These are phyloP conservation scores for Alternaria brassicae DNA, from an alignment of 2,329 filamentous ascomycete species.

Conservation along the genomic window DNA sequence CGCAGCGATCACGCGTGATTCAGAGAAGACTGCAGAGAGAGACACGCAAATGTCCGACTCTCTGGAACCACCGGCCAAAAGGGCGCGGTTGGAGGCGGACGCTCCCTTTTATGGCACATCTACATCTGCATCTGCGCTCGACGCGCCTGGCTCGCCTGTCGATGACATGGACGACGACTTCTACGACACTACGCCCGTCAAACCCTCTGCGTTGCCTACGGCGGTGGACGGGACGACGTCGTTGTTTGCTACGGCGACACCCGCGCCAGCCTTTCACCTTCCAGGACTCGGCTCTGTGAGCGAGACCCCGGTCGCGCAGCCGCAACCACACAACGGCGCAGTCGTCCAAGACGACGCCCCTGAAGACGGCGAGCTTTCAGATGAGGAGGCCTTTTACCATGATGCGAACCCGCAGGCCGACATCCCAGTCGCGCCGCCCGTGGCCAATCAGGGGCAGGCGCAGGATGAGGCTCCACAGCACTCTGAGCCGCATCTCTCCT, in stretches of 20 bases:
- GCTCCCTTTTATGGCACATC: constrained; percentile 44
- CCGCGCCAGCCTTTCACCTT: constrained; percentile 39
- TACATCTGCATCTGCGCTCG: constrained; percentile 38
- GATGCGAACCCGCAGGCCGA: constrained; percentile 29
- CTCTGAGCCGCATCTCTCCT: constrained; percentile 33
- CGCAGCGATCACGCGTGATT: constrained; percentile 36
- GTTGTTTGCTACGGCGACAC: constrained; percentile 30
- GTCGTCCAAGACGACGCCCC: constrained; percentile 27
- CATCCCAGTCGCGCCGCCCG: constrained; percentile 15
- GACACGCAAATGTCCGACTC: constrained; percentile 44
- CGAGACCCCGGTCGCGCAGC: constrained; percentile 30
- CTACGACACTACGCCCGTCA: constrained; percentile 46
- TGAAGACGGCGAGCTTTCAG: constrained; percentile 47
- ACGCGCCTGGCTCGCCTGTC: constrained; percentile 49
- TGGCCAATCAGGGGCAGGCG: constrained; percentile 32
- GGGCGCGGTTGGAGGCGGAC: constrained; percentile 50
- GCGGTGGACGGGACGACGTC: constrained; percentile 24
- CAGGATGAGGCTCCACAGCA: constrained; percentile 33
- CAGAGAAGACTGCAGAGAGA: constrained; percentile 33
- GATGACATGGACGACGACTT: constrained; percentile 52
- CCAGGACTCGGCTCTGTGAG: constrained; percentile 48
- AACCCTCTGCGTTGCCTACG: constrained; percentile 30
- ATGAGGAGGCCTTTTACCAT: constrained; percentile 40
- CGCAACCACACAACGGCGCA: constrained; percentile 25
- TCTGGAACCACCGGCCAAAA: constrained; percentile 52